Percentiles rank a stretch among this genome's conserved stretches.
Evolutionary conservation across 2,329 filamentous ascomycete species (phyloP).

Genomic region (Apiospora phragmitis): DNA sequence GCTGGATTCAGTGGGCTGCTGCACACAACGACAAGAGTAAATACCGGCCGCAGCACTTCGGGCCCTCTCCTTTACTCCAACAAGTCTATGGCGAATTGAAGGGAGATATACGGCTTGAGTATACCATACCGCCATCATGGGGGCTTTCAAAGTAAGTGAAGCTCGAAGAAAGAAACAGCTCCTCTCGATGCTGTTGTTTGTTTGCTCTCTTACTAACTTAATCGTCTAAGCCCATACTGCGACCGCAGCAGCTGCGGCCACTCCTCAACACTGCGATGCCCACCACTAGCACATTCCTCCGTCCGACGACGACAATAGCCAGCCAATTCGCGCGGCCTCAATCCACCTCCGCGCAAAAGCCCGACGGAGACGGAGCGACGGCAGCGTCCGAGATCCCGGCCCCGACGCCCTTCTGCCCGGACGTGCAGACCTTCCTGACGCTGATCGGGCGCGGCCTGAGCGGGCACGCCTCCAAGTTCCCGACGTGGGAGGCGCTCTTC

Average conservation of each 20-base stretch:
- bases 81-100: not conserved
- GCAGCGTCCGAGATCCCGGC: slow-evolving; percentile 49
- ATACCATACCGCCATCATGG: slow-evolving; percentile 14
- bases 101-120: not conserved
- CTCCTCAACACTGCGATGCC: slow-evolving; percentile 15
- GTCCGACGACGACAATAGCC: slow-evolving; percentile 15
- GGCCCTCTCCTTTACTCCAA: not conserved
- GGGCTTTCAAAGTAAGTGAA: slow-evolving; percentile 15
- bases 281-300: not conserved
- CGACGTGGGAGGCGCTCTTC: slow-evolving; percentile 89
- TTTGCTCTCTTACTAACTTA: not conserved
- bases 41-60: no score
- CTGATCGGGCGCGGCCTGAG: slow-evolving; percentile 87
- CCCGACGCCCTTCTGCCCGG: slow-evolving; percentile 83
- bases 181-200: not conserved
- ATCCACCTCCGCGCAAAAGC: not conserved
- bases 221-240: slow-evolving; percentile 26
- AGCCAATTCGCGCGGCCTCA: not conserved
- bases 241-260: slow-evolving; percentile 29
- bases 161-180: not conserved
- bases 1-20: not conserved
- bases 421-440: slow-evolving; percentile 81
- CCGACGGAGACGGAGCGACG: not conserved
- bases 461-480: slow-evolving; percentile 82
- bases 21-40: not conserved